A percentile compares a stretch with the other conserved stretches of the same genome.
Evolutionary conservation across 306 rosid species (phyloP).

Genomic region (Quercus berberidifolia): DNA sequence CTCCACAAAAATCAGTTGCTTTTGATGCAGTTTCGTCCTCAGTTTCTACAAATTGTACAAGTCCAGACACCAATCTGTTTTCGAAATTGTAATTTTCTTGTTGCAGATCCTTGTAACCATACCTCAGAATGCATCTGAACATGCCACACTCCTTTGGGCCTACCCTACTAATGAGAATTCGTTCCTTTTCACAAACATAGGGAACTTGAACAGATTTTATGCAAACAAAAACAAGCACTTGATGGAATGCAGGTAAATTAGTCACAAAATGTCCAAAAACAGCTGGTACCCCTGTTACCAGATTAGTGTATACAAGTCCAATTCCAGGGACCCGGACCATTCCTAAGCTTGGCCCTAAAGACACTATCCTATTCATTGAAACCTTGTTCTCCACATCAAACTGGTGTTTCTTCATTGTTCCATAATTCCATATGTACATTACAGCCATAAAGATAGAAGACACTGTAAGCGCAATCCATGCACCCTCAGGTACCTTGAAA

Average conservation of each 20-base stretch:
- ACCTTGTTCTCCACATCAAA: slow-evolving; percentile 73
- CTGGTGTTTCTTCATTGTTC: slow-evolving; percentile 60
- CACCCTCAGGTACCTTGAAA: slow-evolving; percentile 58
- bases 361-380: slow-evolving; percentile 43
- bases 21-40: slow-evolving; percentile 33
- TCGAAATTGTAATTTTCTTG: slow-evolving; percentile 68
- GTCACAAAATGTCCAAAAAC: slow-evolving; percentile 67
- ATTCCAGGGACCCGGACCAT: slow-evolving; percentile 66
- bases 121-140: slow-evolving; percentile 72
- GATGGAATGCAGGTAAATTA: slow-evolving; percentile 67
- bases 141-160: slow-evolving; percentile 64
- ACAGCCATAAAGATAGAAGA: slow-evolving; percentile 40
- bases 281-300: slow-evolving; percentile 52
- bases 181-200: slow-evolving; percentile 39
- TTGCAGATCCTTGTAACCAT: slow-evolving; percentile 74
- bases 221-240: slow-evolving; percentile 60
- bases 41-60: slow-evolving; percentile 60
- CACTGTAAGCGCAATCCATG: slow-evolving; percentile 55
- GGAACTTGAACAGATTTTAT: slow-evolving; percentile 61
- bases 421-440: slow-evolving; percentile 69
- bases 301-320: slow-evolving; percentile 54
- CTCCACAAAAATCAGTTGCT: slow-evolving; percentile 20
- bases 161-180: slow-evolving; percentile 52
- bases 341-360: slow-evolving; percentile 57
- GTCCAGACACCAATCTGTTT: slow-evolving; percentile 40